A percentile compares a stretch with the other conserved stretches of the same genome.
phyloP scores from a whole-genome alignment of 192 early-diverging fungal species.

The Chytriomyces confervae region DNA sequence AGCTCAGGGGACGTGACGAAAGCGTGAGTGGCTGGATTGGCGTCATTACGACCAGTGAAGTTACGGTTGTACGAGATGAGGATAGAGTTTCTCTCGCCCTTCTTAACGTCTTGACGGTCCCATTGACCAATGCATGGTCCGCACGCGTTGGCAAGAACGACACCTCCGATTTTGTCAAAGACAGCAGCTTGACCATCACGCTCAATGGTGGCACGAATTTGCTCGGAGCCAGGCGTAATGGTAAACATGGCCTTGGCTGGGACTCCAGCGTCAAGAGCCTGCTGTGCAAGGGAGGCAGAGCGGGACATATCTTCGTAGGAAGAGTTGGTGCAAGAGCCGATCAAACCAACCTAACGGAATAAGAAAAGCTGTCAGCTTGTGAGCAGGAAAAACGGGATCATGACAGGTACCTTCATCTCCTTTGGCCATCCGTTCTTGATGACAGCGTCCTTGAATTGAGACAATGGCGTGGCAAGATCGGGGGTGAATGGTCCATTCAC shows the following conservation, averaged over 20 bases:
- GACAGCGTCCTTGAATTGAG: slow-evolving; percentile 89
- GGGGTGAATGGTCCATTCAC: slow-evolving; percentile 93
- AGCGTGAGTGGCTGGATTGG: slow-evolving; percentile 94
- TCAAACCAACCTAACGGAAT: slow-evolving; percentile 68
- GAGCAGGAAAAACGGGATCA: not conserved
- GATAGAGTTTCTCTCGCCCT: slow-evolving; percentile 97
- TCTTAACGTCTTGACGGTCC: slow-evolving; percentile 96
- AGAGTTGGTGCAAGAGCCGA: slow-evolving; percentile 98
- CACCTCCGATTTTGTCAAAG: slow-evolving; percentile 84
- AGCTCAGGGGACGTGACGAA: slow-evolving; percentile 95
- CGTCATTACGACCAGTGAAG: slow-evolving; percentile 99
- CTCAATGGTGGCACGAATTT: slow-evolving; percentile 96
- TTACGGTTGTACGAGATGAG: slow-evolving; percentile 99
- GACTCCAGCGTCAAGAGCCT: slow-evolving; percentile 83
- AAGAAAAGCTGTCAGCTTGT: not conserved
- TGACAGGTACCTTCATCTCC: slow-evolving; percentile 66
- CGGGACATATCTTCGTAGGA: slow-evolving; percentile 98
- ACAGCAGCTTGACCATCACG: slow-evolving; percentile 86
- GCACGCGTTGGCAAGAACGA: slow-evolving; percentile 95
- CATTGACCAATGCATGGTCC: slow-evolving; percentile 99
- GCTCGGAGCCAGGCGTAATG: slow-evolving; percentile 97
- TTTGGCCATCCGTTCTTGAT: slow-evolving; percentile 86
- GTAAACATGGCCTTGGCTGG: slow-evolving; percentile 83
- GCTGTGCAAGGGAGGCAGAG: slow-evolving; percentile 84
- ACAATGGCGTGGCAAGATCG: slow-evolving; percentile 91